A percentile compares a stretch with the other conserved stretches of the same genome.
phyloP scores from a whole-genome alignment of 176 grass and related monocot genomes.

The Aegilops bicornis region DNA sequence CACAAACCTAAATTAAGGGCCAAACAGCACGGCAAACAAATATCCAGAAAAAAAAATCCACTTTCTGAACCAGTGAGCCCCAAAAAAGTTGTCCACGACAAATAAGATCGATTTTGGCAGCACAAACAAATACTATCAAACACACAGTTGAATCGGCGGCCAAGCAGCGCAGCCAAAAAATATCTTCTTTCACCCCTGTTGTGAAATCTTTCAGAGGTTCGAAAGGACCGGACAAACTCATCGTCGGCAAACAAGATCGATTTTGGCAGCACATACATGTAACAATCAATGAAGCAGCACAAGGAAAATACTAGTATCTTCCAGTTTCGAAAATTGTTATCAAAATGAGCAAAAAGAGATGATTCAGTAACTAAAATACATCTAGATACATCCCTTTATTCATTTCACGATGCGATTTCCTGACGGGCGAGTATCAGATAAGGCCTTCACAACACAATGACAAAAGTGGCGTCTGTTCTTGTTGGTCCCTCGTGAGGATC shows the following conservation, averaged over 20 bases:
- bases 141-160: no score
- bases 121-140: no score
- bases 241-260: neutral
- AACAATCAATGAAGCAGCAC: neutral
- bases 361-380: no score
- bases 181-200: neutral
- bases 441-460: slow-evolving; percentile 6
- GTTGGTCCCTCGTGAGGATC: neutral
- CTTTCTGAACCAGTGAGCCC: neutral
- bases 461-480: slow-evolving; percentile 4
- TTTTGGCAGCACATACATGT: neutral
- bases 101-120: no score
- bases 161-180: neutral
- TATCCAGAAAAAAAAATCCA: neutral
- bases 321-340: no score
- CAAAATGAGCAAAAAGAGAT: no score
- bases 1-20: neutral
- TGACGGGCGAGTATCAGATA: no score
- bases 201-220: neutral
- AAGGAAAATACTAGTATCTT: neutral
- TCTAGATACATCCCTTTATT: no score
- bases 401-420: no score
- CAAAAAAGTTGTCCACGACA: neutral
- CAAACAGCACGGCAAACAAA: neutral
- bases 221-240: neutral